Conservation (phyloP, 371 early-diverging fungal genomes). For the Parasitella parasitica region DNA sequence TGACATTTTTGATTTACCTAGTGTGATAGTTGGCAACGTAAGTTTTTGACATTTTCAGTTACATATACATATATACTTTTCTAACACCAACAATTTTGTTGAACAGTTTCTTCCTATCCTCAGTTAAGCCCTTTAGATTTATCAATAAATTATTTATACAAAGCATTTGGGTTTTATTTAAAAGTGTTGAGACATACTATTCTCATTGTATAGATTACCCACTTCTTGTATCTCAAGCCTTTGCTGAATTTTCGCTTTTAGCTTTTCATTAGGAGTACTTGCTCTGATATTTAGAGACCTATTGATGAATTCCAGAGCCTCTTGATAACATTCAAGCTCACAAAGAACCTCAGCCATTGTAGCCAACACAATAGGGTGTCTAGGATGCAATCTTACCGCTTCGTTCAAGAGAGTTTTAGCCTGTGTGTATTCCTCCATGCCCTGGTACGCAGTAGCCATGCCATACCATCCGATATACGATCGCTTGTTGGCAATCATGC, state of each 20-base stretch:
- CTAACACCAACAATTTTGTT: neutral
- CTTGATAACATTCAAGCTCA: conserved; percentile 6
- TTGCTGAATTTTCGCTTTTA: neutral
- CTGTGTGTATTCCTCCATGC: conserved; percentile 25
- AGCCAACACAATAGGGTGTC: conserved; percentile 30
- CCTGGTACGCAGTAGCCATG: conserved; percentile 30
- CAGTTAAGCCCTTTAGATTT: conserved; percentile 6
- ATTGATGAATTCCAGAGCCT: neutral
- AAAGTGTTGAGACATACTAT: neutral
- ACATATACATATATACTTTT: too few species aligned
- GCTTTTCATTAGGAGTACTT: neutral
- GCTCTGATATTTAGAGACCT: neutral
- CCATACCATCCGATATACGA: conserved; percentile 35
- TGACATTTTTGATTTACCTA: conserved; percentile 89
- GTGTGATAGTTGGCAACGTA: conserved; percentile 80
- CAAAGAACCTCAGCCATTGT: conserved; percentile 35
- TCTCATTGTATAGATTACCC: neutral
- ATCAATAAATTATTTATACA: neutral
- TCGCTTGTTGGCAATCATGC: conserved; percentile 33
- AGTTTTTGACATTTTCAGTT: neutral
- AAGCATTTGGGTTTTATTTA: too few species aligned
- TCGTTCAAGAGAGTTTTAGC: conserved; percentile 29
- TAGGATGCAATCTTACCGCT: conserved; percentile 35
- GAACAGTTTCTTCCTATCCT: conserved; percentile 33
- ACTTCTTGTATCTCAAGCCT: neutral